These are phyloP conservation scores for Cryptosporidium xiaoi DNA, from an alignment of 169 alveolate genomes.

Conservation along the genomic window DNA sequence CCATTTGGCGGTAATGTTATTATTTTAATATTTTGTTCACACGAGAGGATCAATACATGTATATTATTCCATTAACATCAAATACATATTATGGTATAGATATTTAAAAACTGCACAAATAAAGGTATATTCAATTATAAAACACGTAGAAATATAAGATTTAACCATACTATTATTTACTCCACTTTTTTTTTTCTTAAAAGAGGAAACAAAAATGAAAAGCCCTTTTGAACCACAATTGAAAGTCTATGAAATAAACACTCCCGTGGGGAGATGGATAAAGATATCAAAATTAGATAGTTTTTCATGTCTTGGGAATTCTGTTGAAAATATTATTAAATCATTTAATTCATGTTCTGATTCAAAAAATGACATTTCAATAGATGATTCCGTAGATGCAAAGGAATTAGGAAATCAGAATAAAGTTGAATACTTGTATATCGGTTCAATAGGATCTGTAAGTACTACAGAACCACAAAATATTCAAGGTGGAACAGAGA, in stretches of 20 bases:
- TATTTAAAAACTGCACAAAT: too few species aligned
- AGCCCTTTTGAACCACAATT: constrained; percentile 34
- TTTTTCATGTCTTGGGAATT: not conserved
- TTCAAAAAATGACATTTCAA: not conserved
- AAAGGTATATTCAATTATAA: too few species aligned
- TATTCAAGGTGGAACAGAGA: not conserved
- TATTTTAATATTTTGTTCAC: too few species aligned
- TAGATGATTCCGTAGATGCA: not conserved
- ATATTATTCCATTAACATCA: too few species aligned
- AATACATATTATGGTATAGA: too few species aligned
- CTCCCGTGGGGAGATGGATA: constrained; percentile 61
- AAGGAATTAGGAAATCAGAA: not conserved
- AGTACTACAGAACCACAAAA: constrained; percentile 33
- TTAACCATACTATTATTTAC: too few species aligned
- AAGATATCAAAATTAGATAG: constrained; percentile 2
- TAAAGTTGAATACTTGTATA: constrained; percentile 27
- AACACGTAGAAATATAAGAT: too few species aligned
- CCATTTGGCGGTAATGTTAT: too few species aligned
- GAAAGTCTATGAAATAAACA: constrained; percentile 3
- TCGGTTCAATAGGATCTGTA: constrained; percentile 62
- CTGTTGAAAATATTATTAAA: not conserved
- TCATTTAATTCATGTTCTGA: not conserved
- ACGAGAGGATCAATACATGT: too few species aligned
- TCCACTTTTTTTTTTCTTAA: too few species aligned
- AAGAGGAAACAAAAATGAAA: not conserved